Base-by-base conservation (phyloP, 2,329 filamentous ascomycete genomes). In the Fusarium buharicum region DNA sequence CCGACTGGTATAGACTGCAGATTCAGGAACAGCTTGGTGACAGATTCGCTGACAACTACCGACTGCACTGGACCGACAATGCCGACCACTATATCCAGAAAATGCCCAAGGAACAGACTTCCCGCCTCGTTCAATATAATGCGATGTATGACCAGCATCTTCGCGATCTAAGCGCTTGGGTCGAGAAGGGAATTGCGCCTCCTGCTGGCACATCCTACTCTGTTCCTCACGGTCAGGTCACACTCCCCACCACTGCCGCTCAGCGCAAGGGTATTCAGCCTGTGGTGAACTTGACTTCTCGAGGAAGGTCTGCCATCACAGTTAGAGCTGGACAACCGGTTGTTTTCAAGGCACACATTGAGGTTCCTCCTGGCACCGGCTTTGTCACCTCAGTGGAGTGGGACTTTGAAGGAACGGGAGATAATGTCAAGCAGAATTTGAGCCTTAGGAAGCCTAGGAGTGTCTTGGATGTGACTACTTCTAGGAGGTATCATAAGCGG, bases 1-100 rank as follows among this genome's bases (percentile, higher is more conserved):
- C 68, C 6, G 61, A 67, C 24, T 70, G 68, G 68, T 70, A 68
- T 22, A 54, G 45, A 7, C 18, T n/a, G 3, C 46, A 61, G 17
- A 63, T 67, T n/a, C 28, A 48, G 8, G 17, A 18, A 16, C n/a
- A 51, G 13, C 48, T 47, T 1, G 33, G 61, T 4, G 60, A 59
- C 3, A 22, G 38, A 7, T 44, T 58, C 17, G 51, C 48, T 2
- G 55, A 65, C 33, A 44, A 55, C 36, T 68, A 58, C 38, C 61
- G 67, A 11, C 46, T 70, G 0, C 61, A 60, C 40, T 70, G 50
- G 50, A 58, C 39, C 31, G 65, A 67, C 11, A 58, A 68, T 9
- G 52, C 56, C 5, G 57, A 69, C 9, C 68, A 70, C 30, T 30
- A 27, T 16, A 59, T 64, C 18, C 53, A 41, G 4, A 30, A 30